Conservation (phyloP, 768 basidiomycete species). For the Collybiopsis confluens region DNA sequence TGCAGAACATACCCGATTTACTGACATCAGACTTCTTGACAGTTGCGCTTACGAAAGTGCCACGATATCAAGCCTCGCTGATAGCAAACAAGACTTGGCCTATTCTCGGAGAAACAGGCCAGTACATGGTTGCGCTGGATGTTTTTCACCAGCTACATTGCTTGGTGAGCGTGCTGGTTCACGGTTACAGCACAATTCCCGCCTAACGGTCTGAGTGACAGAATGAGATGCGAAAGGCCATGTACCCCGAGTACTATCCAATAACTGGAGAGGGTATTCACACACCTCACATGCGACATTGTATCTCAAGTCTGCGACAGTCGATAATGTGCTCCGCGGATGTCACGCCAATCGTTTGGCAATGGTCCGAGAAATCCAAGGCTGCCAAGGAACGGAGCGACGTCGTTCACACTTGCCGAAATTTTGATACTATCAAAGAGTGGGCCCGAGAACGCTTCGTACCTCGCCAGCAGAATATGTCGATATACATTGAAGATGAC, state of each 20-base stretch:
- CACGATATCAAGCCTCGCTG: conserved; percentile 16
- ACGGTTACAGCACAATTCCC: neutral
- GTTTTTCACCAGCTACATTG: conserved; percentile 23
- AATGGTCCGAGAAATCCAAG: conserved; percentile 18
- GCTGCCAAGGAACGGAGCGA: conserved; percentile 17
- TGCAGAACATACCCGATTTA: neutral
- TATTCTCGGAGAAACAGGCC: conserved; percentile 17
- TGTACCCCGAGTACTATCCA: conserved; percentile 17
- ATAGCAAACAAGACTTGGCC: conserved; percentile 21
- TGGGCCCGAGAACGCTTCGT: conserved; percentile 8
- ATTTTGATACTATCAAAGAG: conserved; percentile 4
- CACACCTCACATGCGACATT: conserved; percentile 20
- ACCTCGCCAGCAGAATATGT: conserved; percentile 13
- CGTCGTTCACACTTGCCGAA: conserved; percentile 20
- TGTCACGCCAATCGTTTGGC: conserved; percentile 21
- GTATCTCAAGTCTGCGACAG: conserved; percentile 19
- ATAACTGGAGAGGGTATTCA: conserved; percentile 15
- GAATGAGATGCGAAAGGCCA: conserved; percentile 20
- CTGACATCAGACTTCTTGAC: neutral
- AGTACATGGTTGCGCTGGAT: conserved; percentile 20
- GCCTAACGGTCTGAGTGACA: neutral
- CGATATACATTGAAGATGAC: conserved; percentile 19
- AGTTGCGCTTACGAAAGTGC: conserved; percentile 20
- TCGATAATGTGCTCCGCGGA: conserved; percentile 21
- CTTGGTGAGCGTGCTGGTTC: conserved; percentile 11